Evolutionary conservation across 495 filamentous ascomycete species (phyloP).

Genomic region (Hypomontagnella monticulosa): DNA sequence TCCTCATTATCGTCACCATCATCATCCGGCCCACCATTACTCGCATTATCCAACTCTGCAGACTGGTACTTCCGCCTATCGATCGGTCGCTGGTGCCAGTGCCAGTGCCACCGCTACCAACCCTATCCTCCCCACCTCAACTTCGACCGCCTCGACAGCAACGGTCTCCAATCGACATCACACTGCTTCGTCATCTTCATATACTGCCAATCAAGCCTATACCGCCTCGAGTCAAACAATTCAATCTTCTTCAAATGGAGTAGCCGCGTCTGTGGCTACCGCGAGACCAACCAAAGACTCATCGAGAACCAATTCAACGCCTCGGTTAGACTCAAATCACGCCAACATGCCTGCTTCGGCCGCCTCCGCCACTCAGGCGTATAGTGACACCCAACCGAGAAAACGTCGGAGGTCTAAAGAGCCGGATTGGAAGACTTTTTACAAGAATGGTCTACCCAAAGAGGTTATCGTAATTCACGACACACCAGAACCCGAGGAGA

Average conservation of each 20-base stretch:
- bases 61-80: constrained; percentile 57
- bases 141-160: constrained; percentile 60
- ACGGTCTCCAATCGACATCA: constrained; percentile 54
- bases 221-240: constrained; percentile 24
- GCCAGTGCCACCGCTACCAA: constrained; percentile 46
- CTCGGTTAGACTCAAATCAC: constrained; percentile 39
- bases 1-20: constrained; percentile 68
- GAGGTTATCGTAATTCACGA: constrained; percentile 97
- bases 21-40: constrained; percentile 73
- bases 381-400: constrained; percentile 47
- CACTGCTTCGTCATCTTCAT: constrained; percentile 50
- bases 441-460: constrained; percentile 90
- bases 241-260: constrained; percentile 50
- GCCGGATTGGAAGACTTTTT: constrained; percentile 90
- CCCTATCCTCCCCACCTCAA: constrained; percentile 60
- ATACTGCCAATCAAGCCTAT: constrained; percentile 40
- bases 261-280: constrained; percentile 47
- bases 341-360: constrained; percentile 52
- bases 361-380: constrained; percentile 43
- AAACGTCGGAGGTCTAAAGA: constrained; percentile 68
- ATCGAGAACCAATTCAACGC: constrained; percentile 44
- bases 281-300: constrained; percentile 47
- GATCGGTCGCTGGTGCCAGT: constrained; percentile 47
- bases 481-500: constrained; percentile 71
- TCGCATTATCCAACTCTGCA: constrained; percentile 53